Conservation (phyloP, 1,139 yeast genomes). For the Saccharomyces pastorianus region DNA sequence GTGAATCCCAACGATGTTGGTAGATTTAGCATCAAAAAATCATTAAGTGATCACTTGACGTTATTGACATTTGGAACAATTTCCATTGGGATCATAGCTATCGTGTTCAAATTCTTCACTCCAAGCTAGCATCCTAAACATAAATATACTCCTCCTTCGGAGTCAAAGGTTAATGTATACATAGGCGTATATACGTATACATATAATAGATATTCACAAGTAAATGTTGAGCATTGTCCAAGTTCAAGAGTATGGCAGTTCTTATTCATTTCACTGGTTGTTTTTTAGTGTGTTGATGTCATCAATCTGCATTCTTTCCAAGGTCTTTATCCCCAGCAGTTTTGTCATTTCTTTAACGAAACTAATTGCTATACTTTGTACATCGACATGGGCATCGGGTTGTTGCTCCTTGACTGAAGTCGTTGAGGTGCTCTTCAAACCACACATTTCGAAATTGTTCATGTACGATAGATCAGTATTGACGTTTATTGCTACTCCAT, state of each 20-base stretch:
- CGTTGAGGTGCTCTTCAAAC: slow-evolving; percentile 54
- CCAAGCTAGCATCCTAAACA: background rate
- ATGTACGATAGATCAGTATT: slow-evolving; percentile 64
- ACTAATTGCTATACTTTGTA: slow-evolving; percentile 42
- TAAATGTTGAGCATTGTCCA: background rate
- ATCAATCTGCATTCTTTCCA: slow-evolving; percentile 36
- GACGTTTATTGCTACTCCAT: slow-evolving; percentile 81
- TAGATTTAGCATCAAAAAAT: background rate
- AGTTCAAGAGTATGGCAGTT: background rate
- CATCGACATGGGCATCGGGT: slow-evolving; percentile 16
- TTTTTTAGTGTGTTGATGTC: slow-evolving; percentile 18
- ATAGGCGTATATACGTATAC: background rate
- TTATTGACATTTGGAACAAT: slow-evolving; percentile 3
- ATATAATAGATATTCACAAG: background rate
- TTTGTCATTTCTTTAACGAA: slow-evolving; percentile 49
- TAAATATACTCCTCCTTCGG: background rate
- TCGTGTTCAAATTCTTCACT: slow-evolving; percentile 1
- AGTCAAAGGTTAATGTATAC: background rate
- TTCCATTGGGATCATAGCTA: slow-evolving; percentile 3
- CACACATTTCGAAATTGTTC: slow-evolving; percentile 75
- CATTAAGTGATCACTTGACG: background rate
- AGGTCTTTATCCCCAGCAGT: slow-evolving; percentile 38
- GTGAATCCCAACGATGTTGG: background rate
- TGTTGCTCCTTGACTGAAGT: slow-evolving; percentile 40
- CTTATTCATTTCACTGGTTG: background rate